A percentile compares a stretch with the other conserved stretches of the same genome.
These are phyloP conservation scores for Colletotrichum musicola DNA, from an alignment of 2,329 filamentous ascomycete genomes.

Conservation along the genomic window DNA sequence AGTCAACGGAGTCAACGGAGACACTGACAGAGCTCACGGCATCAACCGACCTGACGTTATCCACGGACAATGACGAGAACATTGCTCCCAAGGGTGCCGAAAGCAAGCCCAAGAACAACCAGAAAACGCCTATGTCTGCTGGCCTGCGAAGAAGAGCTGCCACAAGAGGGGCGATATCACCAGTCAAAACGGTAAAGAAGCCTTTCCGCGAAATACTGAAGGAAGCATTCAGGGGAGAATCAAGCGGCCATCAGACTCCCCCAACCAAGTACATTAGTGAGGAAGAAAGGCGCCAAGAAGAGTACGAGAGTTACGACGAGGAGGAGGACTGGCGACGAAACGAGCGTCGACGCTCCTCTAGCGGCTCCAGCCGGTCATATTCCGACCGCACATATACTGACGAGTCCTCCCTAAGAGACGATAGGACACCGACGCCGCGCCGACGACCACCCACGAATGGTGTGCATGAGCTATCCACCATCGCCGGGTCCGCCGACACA, in stretches of 20 bases:
- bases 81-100: conserved; percentile 21
- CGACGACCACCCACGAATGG: conserved; percentile 66
- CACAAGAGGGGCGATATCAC: conserved; percentile 63
- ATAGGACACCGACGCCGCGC: conserved; percentile 46
- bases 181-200: conserved; percentile 62
- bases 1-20: conserved; percentile 35
- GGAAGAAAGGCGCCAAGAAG: conserved; percentile 52
- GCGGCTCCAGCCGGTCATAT: conserved; percentile 49
- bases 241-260: conserved; percentile 59
- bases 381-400: conserved; percentile 33
- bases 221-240: conserved; percentile 74
- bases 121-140: conserved; percentile 50
- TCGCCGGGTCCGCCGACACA: conserved; percentile 63
- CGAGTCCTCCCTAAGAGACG: conserved; percentile 43
- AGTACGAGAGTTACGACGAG: conserved; percentile 43
- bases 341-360: conserved; percentile 48
- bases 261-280: conserved; percentile 63
- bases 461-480: conserved; percentile 68
- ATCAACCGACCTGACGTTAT: conserved; percentile 29
- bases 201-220: conserved; percentile 70
- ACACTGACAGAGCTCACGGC: conserved; percentile 25
- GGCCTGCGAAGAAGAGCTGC: conserved; percentile 69
- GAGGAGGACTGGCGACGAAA: conserved; percentile 40
- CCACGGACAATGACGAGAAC: conserved; percentile 37
- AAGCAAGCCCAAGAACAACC: conserved; percentile 40